Percentiles rank a stretch among this genome's conserved stretches.
These are phyloP conservation scores for Trametes coccinea DNA, from an alignment of 768 basidiomycete genomes.

Conservation along the genomic window DNA sequence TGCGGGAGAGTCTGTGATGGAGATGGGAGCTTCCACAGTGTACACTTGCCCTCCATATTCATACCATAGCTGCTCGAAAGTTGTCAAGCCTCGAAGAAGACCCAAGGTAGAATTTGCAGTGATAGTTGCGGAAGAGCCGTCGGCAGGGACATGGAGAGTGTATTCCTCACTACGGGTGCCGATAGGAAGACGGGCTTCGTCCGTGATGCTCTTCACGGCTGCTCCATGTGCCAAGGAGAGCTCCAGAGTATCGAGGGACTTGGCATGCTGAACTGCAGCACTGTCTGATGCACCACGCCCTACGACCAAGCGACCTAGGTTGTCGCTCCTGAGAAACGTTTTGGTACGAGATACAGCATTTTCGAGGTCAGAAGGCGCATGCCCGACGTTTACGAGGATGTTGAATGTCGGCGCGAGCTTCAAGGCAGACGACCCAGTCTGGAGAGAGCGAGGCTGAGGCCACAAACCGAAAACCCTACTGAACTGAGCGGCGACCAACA, in stretches of 20 bases:
- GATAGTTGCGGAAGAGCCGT: conserved; percentile 52
- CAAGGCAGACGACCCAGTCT: conserved; percentile 31
- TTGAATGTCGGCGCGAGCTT: conserved; percentile 48
- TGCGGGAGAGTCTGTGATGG: conserved; percentile 61
- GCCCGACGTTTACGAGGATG: conserved; percentile 43
- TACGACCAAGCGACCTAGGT: conserved; percentile 55
- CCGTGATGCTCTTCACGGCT: conserved; percentile 44
- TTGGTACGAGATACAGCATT: conserved; percentile 56
- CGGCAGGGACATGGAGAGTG: conserved; percentile 50
- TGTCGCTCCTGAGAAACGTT: conserved; percentile 47
- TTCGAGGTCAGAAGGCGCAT: conserved; percentile 52
- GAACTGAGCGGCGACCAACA: background rate
- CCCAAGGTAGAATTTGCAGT: conserved; percentile 65
- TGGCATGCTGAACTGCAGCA: conserved; percentile 38
- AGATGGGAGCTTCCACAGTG: conserved; percentile 53
- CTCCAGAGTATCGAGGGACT: conserved; percentile 41
- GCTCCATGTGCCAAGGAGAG: conserved; percentile 38
- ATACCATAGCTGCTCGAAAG: conserved; percentile 68
- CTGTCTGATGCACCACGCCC: conserved; percentile 55
- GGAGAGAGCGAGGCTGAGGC: conserved; percentile 37
- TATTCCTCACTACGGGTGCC: conserved; percentile 59
- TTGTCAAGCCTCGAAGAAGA: conserved; percentile 68
- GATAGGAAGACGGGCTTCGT: conserved; percentile 49
- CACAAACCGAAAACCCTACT: conserved; percentile 29
- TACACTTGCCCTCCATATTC: conserved; percentile 44